A percentile compares a stretch with the other conserved stretches of the same genome.
Evolutionary conservation across 129 eudicot genomes (phyloP).

Genomic region (Chrysanthemum seticuspe): DNA sequence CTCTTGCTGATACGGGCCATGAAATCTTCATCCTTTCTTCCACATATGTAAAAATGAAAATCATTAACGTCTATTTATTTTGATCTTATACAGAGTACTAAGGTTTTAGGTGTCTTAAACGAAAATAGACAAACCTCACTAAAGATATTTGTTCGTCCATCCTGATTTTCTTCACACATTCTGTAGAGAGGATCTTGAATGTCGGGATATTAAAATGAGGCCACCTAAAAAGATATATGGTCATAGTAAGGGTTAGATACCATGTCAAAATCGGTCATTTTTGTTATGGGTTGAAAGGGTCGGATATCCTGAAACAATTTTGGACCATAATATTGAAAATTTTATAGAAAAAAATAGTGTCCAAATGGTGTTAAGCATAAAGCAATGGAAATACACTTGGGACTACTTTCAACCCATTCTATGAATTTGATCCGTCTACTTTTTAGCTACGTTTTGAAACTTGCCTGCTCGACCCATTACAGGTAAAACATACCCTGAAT

Average conservation of each 20-base stretch:
- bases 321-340: too few relatives aligned
- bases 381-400: background rate
- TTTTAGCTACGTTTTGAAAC: background rate
- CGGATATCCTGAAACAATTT: too few relatives aligned
- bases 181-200: constrained; percentile 56
- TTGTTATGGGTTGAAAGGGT: background rate
- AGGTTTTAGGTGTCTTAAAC: constrained; percentile 9
- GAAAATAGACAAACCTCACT: constrained; percentile 64
- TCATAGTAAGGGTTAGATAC: background rate
- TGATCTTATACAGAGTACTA: background rate
- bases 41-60: constrained; percentile 44
- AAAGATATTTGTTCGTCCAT: constrained; percentile 74
- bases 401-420: constrained; percentile 1
- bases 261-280: background rate
- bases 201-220: constrained; percentile 77
- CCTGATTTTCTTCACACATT: constrained; percentile 64
- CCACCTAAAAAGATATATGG: constrained; percentile 55
- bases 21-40: constrained; percentile 98
- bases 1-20: constrained; percentile 91
- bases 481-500: background rate
- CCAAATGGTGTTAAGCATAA: too few relatives aligned
- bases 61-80: constrained; percentile 37
- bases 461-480: background rate
- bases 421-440: background rate
- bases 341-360: too few relatives aligned